These are phyloP conservation scores for Phytopythium litorale DNA, from an alignment of 352 stramenopile genomes.

Conservation along the genomic window DNA sequence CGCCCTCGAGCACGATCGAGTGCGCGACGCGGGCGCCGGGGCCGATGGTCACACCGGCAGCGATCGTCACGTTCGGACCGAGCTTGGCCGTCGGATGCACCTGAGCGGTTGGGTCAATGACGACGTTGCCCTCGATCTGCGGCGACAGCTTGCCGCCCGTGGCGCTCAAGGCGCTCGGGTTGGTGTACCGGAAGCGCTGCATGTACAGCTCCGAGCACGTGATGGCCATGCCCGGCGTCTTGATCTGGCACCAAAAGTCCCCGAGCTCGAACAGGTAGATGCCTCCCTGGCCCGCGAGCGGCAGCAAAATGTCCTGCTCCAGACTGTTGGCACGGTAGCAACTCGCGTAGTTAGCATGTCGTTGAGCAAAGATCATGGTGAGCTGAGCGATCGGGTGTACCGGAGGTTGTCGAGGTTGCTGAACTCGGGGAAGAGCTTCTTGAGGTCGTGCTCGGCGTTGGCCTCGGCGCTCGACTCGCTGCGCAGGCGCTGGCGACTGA, in stretches of 20 bases:
- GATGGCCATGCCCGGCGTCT: slow-evolving; percentile 86
- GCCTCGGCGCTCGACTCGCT: slow-evolving; percentile 70
- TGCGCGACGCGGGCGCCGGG: slow-evolving; percentile 77
- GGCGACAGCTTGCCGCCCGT: slow-evolving; percentile 81
- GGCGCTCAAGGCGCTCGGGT: slow-evolving; percentile 72
- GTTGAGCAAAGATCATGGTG: background rate
- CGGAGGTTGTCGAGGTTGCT: slow-evolving; percentile 82
- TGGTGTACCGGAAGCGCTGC: slow-evolving; percentile 88
- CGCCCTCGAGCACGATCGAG: slow-evolving; percentile 86
- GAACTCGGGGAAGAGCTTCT: slow-evolving; percentile 87
- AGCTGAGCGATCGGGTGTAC: slow-evolving; percentile 18
- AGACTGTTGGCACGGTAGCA: slow-evolving; percentile 28
- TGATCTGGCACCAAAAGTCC: slow-evolving; percentile 91
- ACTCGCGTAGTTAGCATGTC: background rate
- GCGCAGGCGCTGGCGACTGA: slow-evolving; percentile 74
- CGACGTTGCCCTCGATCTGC: slow-evolving; percentile 86
- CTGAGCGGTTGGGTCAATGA: slow-evolving; percentile 72
- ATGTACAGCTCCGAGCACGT: slow-evolving; percentile 91
- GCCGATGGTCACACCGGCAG: slow-evolving; percentile 79
- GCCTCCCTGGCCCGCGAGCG: slow-evolving; percentile 64
- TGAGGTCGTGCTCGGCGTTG: slow-evolving; percentile 72
- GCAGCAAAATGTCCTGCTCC: slow-evolving; percentile 84
- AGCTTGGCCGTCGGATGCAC: slow-evolving; percentile 86
- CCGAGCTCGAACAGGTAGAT: slow-evolving; percentile 81
- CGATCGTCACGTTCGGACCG: slow-evolving; percentile 84